These are phyloP conservation scores for Aureobasidium mangrovei DNA, from an alignment of 2,329 filamentous ascomycete species.

Conservation along the genomic window DNA sequence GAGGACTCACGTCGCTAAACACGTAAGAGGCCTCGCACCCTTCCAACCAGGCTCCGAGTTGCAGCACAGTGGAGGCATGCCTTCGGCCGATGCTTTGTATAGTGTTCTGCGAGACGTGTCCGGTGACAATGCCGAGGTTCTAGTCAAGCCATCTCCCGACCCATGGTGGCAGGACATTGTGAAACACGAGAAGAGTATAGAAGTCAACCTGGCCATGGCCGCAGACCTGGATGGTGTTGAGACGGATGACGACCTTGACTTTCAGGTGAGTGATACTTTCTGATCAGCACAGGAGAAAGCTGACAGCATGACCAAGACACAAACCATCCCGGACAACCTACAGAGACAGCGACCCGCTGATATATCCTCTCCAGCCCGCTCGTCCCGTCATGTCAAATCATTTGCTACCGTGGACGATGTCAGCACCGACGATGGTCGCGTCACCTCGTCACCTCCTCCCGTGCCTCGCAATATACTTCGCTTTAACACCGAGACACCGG, in stretches of 20 bases:
- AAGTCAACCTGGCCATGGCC: conserved; percentile 2
- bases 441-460: conserved; percentile 7
- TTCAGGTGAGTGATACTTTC: not conserved
- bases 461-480: not conserved
- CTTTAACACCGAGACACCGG: not conserved
- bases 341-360: conserved; percentile 5
- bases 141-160: not conserved
- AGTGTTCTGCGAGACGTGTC: not conserved
- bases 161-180: conserved; percentile 6
- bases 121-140: not conserved
- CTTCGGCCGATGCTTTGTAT: not conserved
- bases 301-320: not conserved
- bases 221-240: not conserved
- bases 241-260: conserved; percentile 10
- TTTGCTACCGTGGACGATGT: not conserved
- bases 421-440: conserved; percentile 1
- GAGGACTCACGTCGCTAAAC: conserved; percentile 43
- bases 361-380: conserved; percentile 5
- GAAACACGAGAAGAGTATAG: not conserved
- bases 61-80: not conserved
- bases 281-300: not conserved
- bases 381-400: not conserved
- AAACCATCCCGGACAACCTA: conserved; percentile 9
- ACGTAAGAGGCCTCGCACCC: conserved; percentile 44
- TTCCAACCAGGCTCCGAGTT: conserved; percentile 6